A percentile compares a stretch with the other conserved stretches of the same genome.
phyloP scores from a whole-genome alignment of 2,329 filamentous ascomycete species.

The Fusarium albidum region DNA sequence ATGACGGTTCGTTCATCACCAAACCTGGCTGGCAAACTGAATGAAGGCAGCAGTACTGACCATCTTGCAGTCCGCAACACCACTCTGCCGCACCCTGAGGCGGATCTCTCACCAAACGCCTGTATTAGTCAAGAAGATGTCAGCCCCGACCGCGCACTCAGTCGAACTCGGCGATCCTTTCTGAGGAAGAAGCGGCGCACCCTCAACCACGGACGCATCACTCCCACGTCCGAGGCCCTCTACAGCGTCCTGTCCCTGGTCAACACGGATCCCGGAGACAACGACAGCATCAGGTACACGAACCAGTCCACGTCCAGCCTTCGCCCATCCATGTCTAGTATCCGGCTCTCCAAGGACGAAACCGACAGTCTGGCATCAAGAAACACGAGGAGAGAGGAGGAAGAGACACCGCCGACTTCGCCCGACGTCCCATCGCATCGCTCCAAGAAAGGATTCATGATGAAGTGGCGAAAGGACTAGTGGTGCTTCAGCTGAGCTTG shows the following conservation, averaged over 20 bases:
- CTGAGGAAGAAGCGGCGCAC: constrained; percentile 55
- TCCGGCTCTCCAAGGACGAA: constrained; percentile 48
- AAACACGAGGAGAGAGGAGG: constrained; percentile 39
- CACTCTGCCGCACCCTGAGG: constrained; percentile 68
- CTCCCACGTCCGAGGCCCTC: constrained; percentile 44
- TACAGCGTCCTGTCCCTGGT: constrained; percentile 46
- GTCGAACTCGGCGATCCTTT: constrained; percentile 56
- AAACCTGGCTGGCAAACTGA: too few relatives aligned
- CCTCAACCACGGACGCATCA: constrained; percentile 56
- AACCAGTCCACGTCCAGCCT: constrained; percentile 42
- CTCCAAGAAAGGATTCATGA: constrained; percentile 40
- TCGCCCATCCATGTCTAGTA: constrained; percentile 44
- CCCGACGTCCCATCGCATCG: constrained; percentile 43
- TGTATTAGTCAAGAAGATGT: constrained; percentile 64
- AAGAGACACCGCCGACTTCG: constrained; percentile 48
- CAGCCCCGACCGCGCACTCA: constrained; percentile 51
- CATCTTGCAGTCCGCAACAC: constrained; percentile 60
- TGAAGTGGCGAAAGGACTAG: constrained; percentile 37
- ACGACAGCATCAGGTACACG: constrained; percentile 31
- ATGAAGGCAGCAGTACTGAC: constrained; percentile 9
- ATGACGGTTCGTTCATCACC: constrained; percentile 51
- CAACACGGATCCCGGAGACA: constrained; percentile 35
- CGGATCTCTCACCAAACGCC: constrained; percentile 64
- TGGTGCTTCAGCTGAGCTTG: constrained; percentile 6
- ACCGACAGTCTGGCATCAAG: constrained; percentile 48